phyloP scores from a whole-genome alignment of 495 filamentous ascomycete species.

The Tuber calosporum region DNA sequence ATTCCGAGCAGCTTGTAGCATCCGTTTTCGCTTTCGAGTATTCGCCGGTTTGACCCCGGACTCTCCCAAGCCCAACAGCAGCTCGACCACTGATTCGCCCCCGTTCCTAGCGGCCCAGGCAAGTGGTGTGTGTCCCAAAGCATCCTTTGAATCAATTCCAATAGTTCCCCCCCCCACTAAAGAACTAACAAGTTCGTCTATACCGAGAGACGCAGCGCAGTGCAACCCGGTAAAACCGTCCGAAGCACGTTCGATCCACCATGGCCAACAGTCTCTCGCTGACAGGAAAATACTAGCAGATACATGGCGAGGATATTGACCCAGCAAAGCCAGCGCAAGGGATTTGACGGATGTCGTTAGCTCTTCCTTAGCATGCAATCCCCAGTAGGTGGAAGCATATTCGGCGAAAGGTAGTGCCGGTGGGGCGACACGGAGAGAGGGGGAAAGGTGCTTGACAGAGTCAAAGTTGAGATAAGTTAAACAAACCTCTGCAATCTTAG shows the following conservation, averaged over 20 bases:
- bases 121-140: slow-evolving; percentile 7
- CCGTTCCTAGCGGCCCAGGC: slow-evolving; percentile 8
- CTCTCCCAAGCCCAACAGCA: not conserved
- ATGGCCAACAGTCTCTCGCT: not conserved
- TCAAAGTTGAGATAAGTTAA: slow-evolving; percentile 12
- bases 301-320: not conserved
- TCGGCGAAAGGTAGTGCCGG: not conserved
- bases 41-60: not conserved
- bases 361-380: not conserved
- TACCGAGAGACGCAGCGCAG: not conserved
- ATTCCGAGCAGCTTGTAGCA: not conserved
- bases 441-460: not conserved
- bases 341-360: not conserved
- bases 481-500: slow-evolving; percentile 2
- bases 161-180: not conserved
- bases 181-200: not conserved
- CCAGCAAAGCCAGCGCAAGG: not conserved
- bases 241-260: slow-evolving; percentile 1
- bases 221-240: not conserved
- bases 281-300: not conserved
- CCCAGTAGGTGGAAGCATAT: not conserved
- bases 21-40: not conserved
- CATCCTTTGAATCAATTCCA: slow-evolving; percentile 7
- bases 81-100: not conserved
- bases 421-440: not conserved